A percentile compares a stretch with the other conserved stretches of the same genome.
Conservation (phyloP, 139 green algal species). For the Coelastrella sp. region DNA sequence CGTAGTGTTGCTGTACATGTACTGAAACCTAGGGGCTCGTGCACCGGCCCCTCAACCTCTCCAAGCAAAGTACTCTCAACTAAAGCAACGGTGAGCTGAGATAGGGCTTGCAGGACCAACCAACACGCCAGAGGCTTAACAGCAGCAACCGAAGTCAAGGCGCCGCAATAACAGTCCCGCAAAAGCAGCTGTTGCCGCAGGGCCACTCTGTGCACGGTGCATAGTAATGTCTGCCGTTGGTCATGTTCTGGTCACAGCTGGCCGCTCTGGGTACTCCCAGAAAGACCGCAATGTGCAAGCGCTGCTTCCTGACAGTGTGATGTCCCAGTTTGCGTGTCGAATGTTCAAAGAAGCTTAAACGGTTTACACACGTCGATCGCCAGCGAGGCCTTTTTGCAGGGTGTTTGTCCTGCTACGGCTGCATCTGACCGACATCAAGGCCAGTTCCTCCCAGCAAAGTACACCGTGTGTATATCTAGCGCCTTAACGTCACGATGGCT, state of each 20-base stretch:
- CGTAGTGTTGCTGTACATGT: too few relatives aligned
- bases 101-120: too few relatives aligned
- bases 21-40: too few relatives aligned
- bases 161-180: not conserved
- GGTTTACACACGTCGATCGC: not conserved
- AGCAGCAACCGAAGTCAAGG: not conserved
- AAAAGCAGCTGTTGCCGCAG: not conserved
- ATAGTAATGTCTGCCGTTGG: not conserved
- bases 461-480: not conserved
- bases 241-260: not conserved
- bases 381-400: not conserved
- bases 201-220: not conserved
- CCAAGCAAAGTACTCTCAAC: too few relatives aligned
- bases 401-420: not conserved
- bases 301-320: too few relatives aligned
- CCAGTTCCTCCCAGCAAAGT: not conserved
- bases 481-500: slow-evolving; percentile 64
- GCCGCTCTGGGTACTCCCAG: too few relatives aligned
- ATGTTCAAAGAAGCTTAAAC: not conserved
- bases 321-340: not conserved
- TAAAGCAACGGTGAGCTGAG: too few relatives aligned
- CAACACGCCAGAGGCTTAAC: too few relatives aligned
- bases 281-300: too few relatives aligned
- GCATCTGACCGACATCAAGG: not conserved
- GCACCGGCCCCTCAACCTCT: too few relatives aligned